Percentiles rank a stretch among this genome's conserved stretches.
Conservation (phyloP, 768 basidiomycete species). For the Lentinula boryana region DNA sequence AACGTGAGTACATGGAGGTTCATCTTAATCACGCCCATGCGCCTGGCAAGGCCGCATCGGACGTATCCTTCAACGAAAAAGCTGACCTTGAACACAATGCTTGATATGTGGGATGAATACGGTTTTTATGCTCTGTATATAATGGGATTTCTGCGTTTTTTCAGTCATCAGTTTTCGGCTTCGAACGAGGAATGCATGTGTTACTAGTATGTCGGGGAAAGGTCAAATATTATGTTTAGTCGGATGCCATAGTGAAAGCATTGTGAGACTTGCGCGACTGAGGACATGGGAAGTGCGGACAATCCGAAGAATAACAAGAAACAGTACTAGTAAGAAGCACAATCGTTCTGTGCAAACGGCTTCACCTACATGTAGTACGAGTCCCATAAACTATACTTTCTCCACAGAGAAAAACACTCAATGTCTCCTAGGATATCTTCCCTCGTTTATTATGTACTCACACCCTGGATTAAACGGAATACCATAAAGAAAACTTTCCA, state of each 20-base stretch:
- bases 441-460: background rate
- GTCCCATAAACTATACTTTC: background rate
- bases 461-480: background rate
- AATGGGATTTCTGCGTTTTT: too few relatives aligned
- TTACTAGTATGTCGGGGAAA: too few relatives aligned
- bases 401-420: background rate
- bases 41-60: background rate
- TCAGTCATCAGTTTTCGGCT: too few relatives aligned
- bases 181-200: too few relatives aligned
- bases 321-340: too few relatives aligned
- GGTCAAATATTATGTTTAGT: too few relatives aligned
- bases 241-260: too few relatives aligned
- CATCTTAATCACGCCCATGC: slow-evolving; percentile 2
- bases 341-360: too few relatives aligned
- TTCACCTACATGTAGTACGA: too few relatives aligned
- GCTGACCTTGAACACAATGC: background rate
- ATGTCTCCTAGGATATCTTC: background rate
- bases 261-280: too few relatives aligned
- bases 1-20: slow-evolving; percentile 4
- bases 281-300: too few relatives aligned
- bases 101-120: background rate
- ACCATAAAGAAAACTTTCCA: background rate
- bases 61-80: background rate
- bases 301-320: too few relatives aligned
- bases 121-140: background rate